These are phyloP conservation scores for Halophytophthora polymorphica DNA, from an alignment of 352 stramenopile species.

Conservation along the genomic window DNA sequence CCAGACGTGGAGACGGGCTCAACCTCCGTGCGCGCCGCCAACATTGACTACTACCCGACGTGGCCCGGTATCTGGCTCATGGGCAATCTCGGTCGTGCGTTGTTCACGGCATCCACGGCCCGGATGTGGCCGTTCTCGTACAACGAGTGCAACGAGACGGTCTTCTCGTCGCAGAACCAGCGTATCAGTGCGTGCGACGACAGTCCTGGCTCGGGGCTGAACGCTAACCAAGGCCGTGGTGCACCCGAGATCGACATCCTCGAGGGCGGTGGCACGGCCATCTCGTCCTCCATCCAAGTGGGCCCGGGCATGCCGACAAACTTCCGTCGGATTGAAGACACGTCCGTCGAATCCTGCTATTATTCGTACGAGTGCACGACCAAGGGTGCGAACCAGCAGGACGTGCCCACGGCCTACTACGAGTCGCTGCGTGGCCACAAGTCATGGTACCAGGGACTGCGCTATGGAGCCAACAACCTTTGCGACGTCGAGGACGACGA, in stretches of 20 bases:
- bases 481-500: neutral
- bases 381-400: conserved; percentile 1
- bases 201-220: conserved; percentile 85
- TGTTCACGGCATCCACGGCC: conserved; percentile 85
- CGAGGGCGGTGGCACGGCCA: conserved; percentile 56
- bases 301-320: conserved; percentile 22
- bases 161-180: conserved; percentile 36
- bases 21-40: conserved; percentile 21
- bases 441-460: conserved; percentile 18
- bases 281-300: conserved; percentile 81
- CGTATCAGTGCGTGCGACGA: conserved; percentile 80
- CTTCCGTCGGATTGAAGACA: conserved; percentile 5
- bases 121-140: conserved; percentile 93
- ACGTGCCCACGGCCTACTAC: conserved; percentile 11
- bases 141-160: conserved; percentile 73
- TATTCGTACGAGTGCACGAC: conserved; percentile 6
- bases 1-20: conserved; percentile 20
- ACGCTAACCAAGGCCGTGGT: conserved; percentile 76
- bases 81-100: conserved; percentile 89
- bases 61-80: conserved; percentile 94
- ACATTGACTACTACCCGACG: conserved; percentile 35
- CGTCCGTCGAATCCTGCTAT: conserved; percentile 1
- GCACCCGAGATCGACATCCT: conserved; percentile 93
- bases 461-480: conserved; percentile 14
- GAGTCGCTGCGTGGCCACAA: conserved; percentile 4